These are phyloP conservation scores for Saururus chinensis DNA, from an alignment of 164 flowering plant species.

Conservation along the genomic window DNA sequence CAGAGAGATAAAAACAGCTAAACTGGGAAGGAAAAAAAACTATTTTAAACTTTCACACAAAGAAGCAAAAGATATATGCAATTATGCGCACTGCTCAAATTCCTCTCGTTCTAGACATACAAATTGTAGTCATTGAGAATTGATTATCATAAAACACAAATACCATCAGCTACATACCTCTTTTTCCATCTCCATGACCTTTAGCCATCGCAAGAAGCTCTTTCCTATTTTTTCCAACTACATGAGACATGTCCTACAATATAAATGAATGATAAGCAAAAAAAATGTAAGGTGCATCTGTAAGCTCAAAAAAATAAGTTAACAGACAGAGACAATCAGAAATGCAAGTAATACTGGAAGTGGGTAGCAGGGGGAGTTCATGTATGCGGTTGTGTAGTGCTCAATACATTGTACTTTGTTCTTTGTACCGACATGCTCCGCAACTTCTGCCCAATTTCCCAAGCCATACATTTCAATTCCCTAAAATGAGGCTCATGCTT, in stretches of 20 bases:
- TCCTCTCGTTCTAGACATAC: no score
- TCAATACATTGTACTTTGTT: slow-evolving; percentile 67
- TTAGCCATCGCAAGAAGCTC: slow-evolving; percentile 96
- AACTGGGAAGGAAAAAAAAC: no score
- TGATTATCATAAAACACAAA: no score
- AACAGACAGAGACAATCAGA: not conserved
- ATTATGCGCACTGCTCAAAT: no score
- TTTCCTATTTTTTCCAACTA: slow-evolving; percentile 80
- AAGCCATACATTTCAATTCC: slow-evolving; percentile 96
- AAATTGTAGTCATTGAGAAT: no score
- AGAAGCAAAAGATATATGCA: no score
- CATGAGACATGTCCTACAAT: slow-evolving; percentile 84
- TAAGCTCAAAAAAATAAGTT: no score
- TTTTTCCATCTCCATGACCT: slow-evolving; percentile 53
- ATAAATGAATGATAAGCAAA: not conserved
- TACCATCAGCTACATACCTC: slow-evolving; percentile 32
- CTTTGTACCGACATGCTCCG: slow-evolving; percentile 96
- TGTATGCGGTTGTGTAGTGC: slow-evolving; percentile 59
- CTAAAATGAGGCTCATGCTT: slow-evolving; percentile 19
- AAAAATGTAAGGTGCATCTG: no score
- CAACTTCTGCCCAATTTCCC: slow-evolving; percentile 89
- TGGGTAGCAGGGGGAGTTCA: slow-evolving; percentile 89
- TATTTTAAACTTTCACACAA: no score
- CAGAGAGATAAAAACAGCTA: no score
- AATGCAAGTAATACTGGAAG: slow-evolving; percentile 52